Conservation (phyloP, 2,329 filamentous ascomycete species). For the Zymoseptoria pseudotritici region DNA sequence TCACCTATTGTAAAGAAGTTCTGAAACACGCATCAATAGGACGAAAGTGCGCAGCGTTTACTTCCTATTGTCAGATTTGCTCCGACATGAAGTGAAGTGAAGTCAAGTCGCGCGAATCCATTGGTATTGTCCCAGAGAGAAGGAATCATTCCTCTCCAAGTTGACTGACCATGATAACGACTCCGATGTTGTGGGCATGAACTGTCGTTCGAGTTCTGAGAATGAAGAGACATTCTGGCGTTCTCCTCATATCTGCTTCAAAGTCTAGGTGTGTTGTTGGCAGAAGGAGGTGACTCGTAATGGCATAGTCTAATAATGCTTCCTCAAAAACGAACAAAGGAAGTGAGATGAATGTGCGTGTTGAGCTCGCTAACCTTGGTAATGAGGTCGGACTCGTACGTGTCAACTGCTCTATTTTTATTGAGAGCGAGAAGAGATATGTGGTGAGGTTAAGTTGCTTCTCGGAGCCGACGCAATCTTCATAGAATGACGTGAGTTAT, state of each 20-base stretch:
- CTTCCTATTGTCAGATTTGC: not conserved
- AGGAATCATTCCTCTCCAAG: not conserved
- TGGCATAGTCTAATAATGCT: too few relatives aligned
- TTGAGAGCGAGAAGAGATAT: too few relatives aligned
- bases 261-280: too few relatives aligned
- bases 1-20: not conserved
- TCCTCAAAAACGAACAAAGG: too few relatives aligned
- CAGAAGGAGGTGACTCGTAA: too few relatives aligned
- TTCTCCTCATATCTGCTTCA: conserved; percentile 10
- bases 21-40: not conserved
- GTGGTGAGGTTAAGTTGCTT: too few relatives aligned
- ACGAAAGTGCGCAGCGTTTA: not conserved
- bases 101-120: not conserved
- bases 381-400: too few relatives aligned
- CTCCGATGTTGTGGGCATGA: not conserved
- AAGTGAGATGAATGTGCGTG: too few relatives aligned
- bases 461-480: too few relatives aligned
- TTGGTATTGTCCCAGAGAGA: not conserved
- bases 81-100: not conserved
- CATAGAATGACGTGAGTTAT: too few relatives aligned
- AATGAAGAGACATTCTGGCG: not conserved
- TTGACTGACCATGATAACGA: not conserved
- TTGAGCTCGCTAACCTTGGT: too few relatives aligned
- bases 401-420: too few relatives aligned
- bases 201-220: not conserved